Evolutionary conservation across 208 protist species (phyloP).

Genomic region (Leishmania amazonensis): DNA sequence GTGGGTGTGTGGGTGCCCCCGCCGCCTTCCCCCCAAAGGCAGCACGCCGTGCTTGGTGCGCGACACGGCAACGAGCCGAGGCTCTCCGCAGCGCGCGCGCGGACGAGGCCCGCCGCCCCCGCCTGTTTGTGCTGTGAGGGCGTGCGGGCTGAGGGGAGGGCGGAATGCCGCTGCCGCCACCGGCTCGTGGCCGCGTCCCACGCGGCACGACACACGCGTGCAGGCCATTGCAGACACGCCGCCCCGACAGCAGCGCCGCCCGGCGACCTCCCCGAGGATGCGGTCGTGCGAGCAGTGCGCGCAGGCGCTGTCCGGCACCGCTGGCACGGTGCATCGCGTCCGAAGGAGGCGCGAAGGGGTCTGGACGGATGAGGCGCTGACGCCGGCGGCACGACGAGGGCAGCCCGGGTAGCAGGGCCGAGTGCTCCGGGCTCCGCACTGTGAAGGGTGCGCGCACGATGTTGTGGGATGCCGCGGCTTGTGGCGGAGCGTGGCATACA

Average conservation of each 20-base stretch:
- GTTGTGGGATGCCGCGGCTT: neutral
- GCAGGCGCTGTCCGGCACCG: neutral
- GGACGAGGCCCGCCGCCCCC: neutral
- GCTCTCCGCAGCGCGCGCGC: neutral
- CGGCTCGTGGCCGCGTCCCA: too few species aligned
- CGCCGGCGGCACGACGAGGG: neutral
- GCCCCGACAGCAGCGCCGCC: too few species aligned
- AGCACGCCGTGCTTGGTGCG: neutral
- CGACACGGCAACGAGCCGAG: neutral
- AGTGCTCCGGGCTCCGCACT: neutral
- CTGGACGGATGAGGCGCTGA: neutral
- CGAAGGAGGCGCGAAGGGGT: neutral
- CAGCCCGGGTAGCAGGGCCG: neutral
- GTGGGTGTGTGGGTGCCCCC: neutral
- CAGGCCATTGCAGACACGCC: too few species aligned
- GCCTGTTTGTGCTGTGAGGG: neutral
- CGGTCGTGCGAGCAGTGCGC: too few species aligned
- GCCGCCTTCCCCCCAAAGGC: neutral
- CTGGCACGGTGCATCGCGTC: neutral
- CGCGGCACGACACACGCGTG: too few species aligned
- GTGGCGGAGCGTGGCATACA: too few species aligned
- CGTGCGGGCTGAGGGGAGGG: too few species aligned
- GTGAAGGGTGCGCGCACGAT: neutral
- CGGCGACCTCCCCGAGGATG: too few species aligned
- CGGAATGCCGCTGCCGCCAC: too few species aligned